Percentiles rank a stretch among this genome's conserved stretches.
phyloP scores from a whole-genome alignment of 768 basidiomycete genomes.

The Lactarius pseudohatsudake region DNA sequence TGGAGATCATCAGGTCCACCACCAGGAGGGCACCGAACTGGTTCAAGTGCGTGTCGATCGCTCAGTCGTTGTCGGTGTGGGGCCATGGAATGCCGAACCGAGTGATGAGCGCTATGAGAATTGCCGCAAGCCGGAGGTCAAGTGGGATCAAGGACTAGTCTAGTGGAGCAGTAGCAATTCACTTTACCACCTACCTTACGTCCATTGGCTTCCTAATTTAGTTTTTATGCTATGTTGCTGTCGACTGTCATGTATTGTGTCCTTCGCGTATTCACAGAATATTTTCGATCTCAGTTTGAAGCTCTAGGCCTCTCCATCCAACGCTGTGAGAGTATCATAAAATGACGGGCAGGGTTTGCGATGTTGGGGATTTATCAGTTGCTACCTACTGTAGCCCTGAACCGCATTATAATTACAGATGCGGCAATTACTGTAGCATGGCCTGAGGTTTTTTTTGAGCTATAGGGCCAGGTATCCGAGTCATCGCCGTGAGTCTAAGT shows the following conservation, averaged over 20 bases:
- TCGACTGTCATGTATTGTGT: not conserved
- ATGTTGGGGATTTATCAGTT: not conserved
- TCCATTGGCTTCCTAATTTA: not conserved
- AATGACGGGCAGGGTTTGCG: not conserved
- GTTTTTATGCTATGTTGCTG: not conserved
- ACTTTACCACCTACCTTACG: not conserved
- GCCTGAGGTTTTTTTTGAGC: too few species aligned
- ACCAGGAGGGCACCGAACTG: slow-evolving; percentile 19
- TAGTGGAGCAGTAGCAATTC: not conserved
- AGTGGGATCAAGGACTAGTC: slow-evolving; percentile 4
- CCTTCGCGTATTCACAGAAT: not conserved
- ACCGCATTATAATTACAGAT: not conserved
- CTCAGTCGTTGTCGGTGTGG: slow-evolving; percentile 9
- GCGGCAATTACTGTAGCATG: not conserved
- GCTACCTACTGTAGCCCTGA: not conserved
- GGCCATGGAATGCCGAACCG: not conserved
- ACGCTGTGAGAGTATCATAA: not conserved
- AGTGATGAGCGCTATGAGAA: not conserved
- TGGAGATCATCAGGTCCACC: not conserved
- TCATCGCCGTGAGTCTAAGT: not conserved
- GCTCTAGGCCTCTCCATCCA: not conserved
- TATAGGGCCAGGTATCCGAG: not conserved
- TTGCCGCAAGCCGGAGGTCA: not conserved
- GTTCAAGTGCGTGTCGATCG: slow-evolving; percentile 25
- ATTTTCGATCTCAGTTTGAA: not conserved